Conservation (phyloP, 176 grass and related monocot species). For the Otatea glauca region DNA sequence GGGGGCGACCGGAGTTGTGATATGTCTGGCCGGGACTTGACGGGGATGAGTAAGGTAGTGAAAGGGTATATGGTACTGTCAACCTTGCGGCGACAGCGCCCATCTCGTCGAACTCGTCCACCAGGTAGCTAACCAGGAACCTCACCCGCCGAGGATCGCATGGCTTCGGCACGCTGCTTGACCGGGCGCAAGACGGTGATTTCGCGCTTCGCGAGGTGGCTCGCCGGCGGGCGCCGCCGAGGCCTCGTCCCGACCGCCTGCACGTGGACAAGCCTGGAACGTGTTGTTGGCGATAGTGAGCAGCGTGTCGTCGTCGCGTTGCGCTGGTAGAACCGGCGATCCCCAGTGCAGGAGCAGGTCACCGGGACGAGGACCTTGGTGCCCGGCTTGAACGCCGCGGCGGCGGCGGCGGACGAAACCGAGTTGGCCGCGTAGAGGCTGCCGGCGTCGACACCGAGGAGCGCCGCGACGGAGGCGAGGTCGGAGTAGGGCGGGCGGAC, state of each 20-base stretch:
- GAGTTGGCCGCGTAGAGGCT: slow-evolving; percentile 38
- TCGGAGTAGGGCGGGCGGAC: slow-evolving; percentile 13
- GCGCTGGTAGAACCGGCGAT: slow-evolving; percentile 52
- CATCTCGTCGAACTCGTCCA: slow-evolving; percentile 43
- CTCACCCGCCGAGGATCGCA: too few relatives aligned
- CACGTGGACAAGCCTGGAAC: slow-evolving; percentile 71
- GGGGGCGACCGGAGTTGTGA: slow-evolving; percentile 48
- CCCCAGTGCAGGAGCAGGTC: slow-evolving; percentile 57
- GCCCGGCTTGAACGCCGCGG: slow-evolving; percentile 10
- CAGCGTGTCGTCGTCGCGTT: slow-evolving; percentile 50
- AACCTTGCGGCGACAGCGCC: slow-evolving; percentile 30
- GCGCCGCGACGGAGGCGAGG: slow-evolving; percentile 46
- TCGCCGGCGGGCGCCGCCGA: neutral
- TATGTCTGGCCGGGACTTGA: slow-evolving; percentile 42
- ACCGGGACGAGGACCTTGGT: slow-evolving; percentile 56
- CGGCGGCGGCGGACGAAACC: neutral
- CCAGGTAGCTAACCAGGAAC: slow-evolving; percentile 67
- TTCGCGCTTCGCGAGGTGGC: too few relatives aligned
- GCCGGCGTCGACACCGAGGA: slow-evolving; percentile 48
- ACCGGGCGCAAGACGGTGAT: too few relatives aligned
- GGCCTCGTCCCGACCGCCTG: slow-evolving; percentile 58
- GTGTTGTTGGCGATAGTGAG: slow-evolving; percentile 50
- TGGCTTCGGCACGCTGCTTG: too few relatives aligned
- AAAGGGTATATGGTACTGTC: slow-evolving; percentile 22
- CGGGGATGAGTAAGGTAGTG: slow-evolving; percentile 77